A percentile compares a stretch with the other conserved stretches of the same genome.
phyloP scores from a whole-genome alignment of 345 rosid genomes.

The Dovyalis caffra region DNA sequence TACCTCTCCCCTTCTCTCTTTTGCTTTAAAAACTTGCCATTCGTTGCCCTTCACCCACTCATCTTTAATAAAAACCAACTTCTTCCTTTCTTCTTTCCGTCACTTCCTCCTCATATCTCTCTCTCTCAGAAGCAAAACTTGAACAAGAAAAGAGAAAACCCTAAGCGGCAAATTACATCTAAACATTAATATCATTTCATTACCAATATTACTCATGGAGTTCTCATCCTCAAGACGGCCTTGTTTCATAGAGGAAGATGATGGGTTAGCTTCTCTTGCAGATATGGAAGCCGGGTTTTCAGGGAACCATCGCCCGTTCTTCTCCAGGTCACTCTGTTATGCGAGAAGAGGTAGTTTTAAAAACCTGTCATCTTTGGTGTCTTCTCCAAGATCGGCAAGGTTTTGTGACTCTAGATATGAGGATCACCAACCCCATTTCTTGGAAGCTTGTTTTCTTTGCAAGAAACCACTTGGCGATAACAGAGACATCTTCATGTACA shows the following conservation, averaged over 20 bases:
- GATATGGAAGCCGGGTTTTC: slow-evolving; percentile 68
- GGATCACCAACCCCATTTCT: slow-evolving; percentile 57
- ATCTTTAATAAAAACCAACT: slow-evolving; percentile 3
- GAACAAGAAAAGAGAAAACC: not conserved
- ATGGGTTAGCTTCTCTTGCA: slow-evolving; percentile 54
- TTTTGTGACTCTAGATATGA: slow-evolving; percentile 67
- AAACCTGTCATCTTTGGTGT: slow-evolving; percentile 28
- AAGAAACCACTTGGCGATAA: slow-evolving; percentile 63
- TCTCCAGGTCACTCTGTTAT: slow-evolving; percentile 41
- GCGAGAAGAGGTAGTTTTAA: slow-evolving; percentile 42
- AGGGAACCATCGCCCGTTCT: slow-evolving; percentile 31
- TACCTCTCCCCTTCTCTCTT: not conserved
- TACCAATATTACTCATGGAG: not conserved
- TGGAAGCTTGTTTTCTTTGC: slow-evolving; percentile 71
- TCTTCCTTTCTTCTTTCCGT: not conserved
- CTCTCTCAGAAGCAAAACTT: not conserved
- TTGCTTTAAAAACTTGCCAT: slow-evolving; percentile 20
- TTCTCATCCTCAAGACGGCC: slow-evolving; percentile 24
- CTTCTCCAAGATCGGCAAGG: slow-evolving; percentile 62
- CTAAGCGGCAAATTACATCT: not conserved
- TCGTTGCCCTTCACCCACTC: slow-evolving; percentile 13
- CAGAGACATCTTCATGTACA: slow-evolving; percentile 84
- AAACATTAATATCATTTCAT: not conserved
- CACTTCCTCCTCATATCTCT: not conserved
- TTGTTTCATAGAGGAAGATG: slow-evolving; percentile 55